A percentile compares a stretch with the other conserved stretches of the same genome.
phyloP scores from a whole-genome alignment of 2,329 filamentous ascomycete genomes.

The Fusarium coicis region DNA sequence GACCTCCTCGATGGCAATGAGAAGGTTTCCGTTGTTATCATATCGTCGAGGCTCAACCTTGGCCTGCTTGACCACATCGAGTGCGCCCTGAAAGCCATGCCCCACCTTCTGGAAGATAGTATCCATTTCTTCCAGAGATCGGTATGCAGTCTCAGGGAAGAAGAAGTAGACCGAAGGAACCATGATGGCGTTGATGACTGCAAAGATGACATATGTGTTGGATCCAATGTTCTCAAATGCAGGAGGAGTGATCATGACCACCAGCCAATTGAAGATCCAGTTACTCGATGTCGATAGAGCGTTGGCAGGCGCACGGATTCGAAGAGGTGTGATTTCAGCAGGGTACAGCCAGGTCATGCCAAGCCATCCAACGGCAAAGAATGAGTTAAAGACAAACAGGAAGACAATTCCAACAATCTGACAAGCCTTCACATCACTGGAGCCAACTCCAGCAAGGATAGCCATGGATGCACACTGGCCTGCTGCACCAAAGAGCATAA shows the following conservation, averaged over 20 bases:
- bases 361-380: slow-evolving; percentile 70
- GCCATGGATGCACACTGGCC: slow-evolving; percentile 74
- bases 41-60: slow-evolving; percentile 64
- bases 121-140: slow-evolving; percentile 75
- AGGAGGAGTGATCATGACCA: slow-evolving; percentile 72
- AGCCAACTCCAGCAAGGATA: slow-evolving; percentile 67
- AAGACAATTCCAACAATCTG: slow-evolving; percentile 73
- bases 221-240: slow-evolving; percentile 66
- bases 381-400: slow-evolving; percentile 69
- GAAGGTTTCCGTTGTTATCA: slow-evolving; percentile 68
- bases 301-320: slow-evolving; percentile 71
- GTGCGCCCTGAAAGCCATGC: slow-evolving; percentile 50
- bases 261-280: slow-evolving; percentile 72
- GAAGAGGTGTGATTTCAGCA: slow-evolving; percentile 73
- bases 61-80: slow-evolving; percentile 52
- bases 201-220: slow-evolving; percentile 74
- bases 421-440: slow-evolving; percentile 57
- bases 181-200: slow-evolving; percentile 71
- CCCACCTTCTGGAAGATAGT: slow-evolving; percentile 68
- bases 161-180: slow-evolving; percentile 69
- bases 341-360: slow-evolving; percentile 73
- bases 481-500: slow-evolving; percentile 76
- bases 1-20: slow-evolving; percentile 58
- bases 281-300: slow-evolving; percentile 65
- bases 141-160: slow-evolving; percentile 73